phyloP scores from a whole-genome alignment of 495 filamentous ascomycete genomes.

The Lichenothelia convexa region DNA sequence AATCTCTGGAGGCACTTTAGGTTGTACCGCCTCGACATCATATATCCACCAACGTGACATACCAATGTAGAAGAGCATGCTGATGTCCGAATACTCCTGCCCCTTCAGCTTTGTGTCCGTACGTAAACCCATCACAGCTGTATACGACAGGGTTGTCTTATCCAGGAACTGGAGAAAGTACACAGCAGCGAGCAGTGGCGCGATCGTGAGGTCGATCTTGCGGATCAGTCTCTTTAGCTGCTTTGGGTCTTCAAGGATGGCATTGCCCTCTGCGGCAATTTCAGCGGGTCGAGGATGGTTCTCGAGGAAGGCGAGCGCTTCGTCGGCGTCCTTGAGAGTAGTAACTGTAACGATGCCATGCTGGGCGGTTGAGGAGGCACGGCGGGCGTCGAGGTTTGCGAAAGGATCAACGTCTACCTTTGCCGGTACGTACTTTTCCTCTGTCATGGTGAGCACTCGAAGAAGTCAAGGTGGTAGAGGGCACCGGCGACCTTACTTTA shows the following conservation, averaged over 20 bases:
- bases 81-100: constrained; percentile 38
- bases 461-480: too few species aligned
- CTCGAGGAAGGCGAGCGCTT: constrained; percentile 16
- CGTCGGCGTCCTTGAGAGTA: constrained; percentile 16
- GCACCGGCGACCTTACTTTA: too few species aligned
- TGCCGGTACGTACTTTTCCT: too few species aligned
- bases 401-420: too few species aligned
- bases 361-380: constrained; percentile 3
- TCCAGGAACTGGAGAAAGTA: constrained; percentile 62
- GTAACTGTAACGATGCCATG: constrained; percentile 3
- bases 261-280: constrained; percentile 13
- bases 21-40: too few species aligned
- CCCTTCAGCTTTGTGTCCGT: constrained; percentile 34
- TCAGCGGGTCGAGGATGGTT: constrained; percentile 13
- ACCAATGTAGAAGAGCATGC: constrained; percentile 14
- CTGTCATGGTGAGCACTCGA: too few species aligned
- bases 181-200: constrained; percentile 28
- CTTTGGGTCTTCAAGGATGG: constrained; percentile 15
- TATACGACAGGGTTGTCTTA: constrained; percentile 51
- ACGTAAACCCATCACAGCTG: constrained; percentile 50
- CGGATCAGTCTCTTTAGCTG: constrained; percentile 31
- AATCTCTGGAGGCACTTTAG: too few species aligned
- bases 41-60: not conserved
- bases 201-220: constrained; percentile 27
- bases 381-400: constrained; percentile 14